Evolutionary conservation across 768 basidiomycete genomes (phyloP).

Genomic region (Boletus tomentosulus): DNA sequence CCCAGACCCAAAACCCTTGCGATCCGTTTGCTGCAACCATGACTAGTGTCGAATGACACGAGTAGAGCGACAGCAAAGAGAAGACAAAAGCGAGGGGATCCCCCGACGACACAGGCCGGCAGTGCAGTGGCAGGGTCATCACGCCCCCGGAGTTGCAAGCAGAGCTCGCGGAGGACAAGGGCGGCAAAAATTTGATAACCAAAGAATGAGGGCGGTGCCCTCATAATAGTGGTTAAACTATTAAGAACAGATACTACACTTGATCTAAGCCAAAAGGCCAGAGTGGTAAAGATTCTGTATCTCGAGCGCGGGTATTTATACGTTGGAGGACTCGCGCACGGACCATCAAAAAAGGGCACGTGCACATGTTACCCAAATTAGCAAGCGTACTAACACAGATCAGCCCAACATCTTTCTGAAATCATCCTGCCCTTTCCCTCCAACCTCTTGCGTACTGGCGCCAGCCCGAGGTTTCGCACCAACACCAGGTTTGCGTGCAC

Average conservation of each 20-base stretch:
- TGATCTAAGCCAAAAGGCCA: constrained; percentile 73
- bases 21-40: neutral
- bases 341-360: neutral
- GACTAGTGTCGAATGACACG: neutral
- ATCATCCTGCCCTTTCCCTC: constrained; percentile 60
- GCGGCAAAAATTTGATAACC: constrained; percentile 46
- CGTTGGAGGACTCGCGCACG: neutral
- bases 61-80: neutral
- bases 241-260: constrained; percentile 75
- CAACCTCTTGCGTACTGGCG: constrained; percentile 10
- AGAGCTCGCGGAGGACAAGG: constrained; percentile 16
- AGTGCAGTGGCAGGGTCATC: constrained; percentile 12
- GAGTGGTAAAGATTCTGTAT: constrained; percentile 11
- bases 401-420: constrained; percentile 74
- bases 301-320: neutral
- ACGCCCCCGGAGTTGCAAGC: constrained; percentile 8
- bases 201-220: constrained; percentile 49
- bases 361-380: no score
- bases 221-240: constrained; percentile 58
- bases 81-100: neutral
- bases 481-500: constrained; percentile 39
- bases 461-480: constrained; percentile 18
- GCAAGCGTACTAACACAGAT: neutral
- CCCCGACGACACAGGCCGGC: constrained; percentile 8
- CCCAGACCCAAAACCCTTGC: constrained; percentile 23